phyloP scores from a whole-genome alignment of 2,329 filamentous ascomycete genomes.

The Ceratocystiopsis sp. region DNA sequence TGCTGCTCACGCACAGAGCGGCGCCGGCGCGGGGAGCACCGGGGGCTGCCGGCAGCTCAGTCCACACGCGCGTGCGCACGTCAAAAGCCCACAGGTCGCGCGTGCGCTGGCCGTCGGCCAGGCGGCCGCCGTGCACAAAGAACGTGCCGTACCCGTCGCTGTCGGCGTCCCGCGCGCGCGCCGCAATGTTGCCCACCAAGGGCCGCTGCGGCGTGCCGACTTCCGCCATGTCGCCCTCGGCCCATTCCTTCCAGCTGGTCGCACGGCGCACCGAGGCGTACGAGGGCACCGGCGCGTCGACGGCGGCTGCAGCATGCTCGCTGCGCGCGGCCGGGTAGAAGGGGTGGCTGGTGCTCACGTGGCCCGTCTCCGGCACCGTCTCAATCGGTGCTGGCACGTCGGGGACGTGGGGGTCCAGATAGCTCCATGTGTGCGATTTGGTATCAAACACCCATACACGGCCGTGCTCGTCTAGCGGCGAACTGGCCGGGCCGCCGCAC shows the following conservation, averaged over 20 bases:
- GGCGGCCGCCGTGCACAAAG: conserved; percentile 61
- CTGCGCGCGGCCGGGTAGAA: conserved; percentile 46
- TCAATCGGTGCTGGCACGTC: conserved; percentile 18
- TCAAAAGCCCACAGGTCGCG: conserved; percentile 68
- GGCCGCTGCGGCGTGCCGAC: conserved; percentile 43
- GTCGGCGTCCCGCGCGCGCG: conserved; percentile 41
- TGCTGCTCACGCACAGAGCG: conserved; percentile 43
- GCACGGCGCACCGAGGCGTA: conserved; percentile 11
- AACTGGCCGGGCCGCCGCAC: conserved; percentile 51
- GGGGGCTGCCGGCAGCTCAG: conserved; percentile 47
- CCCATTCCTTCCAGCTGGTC: conserved; percentile 37
- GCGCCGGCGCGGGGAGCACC: conserved; percentile 49
- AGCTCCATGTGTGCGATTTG: conserved; percentile 43
- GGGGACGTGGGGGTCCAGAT: conserved; percentile 37
- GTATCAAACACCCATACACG: conserved; percentile 63
- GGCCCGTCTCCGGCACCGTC: conserved; percentile 4
- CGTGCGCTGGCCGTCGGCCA: conserved; percentile 42
- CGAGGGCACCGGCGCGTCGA: conserved; percentile 9
- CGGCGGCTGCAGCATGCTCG: conserved; percentile 48
- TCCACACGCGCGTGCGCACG: conserved; percentile 47
- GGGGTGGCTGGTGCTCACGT: conserved; percentile 12
- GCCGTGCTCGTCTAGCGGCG: conserved; percentile 55
- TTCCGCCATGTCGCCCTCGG: conserved; percentile 33
- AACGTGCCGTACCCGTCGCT: conserved; percentile 48
- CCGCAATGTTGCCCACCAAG: conserved; percentile 38